Evolutionary conservation across 2,329 filamentous ascomycete species (phyloP), one percentile per base, ranked within the genome.

Genomic region (Xylariaceae sp.): DNA sequence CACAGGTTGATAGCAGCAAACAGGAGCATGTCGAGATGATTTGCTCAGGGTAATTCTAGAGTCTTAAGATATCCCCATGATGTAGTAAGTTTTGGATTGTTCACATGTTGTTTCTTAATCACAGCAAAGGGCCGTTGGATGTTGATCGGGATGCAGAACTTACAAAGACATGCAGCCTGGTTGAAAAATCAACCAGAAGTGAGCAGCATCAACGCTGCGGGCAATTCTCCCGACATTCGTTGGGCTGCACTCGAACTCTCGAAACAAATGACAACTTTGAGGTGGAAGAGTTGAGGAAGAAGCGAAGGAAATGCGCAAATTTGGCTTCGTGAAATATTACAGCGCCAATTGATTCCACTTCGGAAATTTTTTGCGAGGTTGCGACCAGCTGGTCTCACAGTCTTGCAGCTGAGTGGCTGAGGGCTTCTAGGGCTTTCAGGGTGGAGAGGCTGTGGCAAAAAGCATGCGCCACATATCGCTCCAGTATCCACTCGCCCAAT

Each of bases 1-100:
- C 6, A 26, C 22, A 6, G 22, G 11, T 11, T 11, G 11, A 26
- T 11, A 6, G 11, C 6, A 11, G 22, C 22, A 26, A 6, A 11
- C 22, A 26, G 30, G 15, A 32, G 16, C 4, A 7, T 32, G 16
- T 32, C 30, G 4, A 6, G 13, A 39, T 37, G 24, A 40, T 57
- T 65, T 72, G 73, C 70, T 80, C 76, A 79, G 76, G 56, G 66
- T 73, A 71, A 70, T 73, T 73, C 65, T 74, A 69, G 59, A 72
- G 65, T 64, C 61, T 40, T 64, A 64, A 64, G n/a, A 47, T 56
- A 63, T 78, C 75, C 76, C 76, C 77, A 80, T 71, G 65, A 61
- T 61, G 56, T 57, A 64, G 75, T 80, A 74, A 73, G 75, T 73
- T 66, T 79, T 80, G 76, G 76, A 80, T 79, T 79, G 75, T 78